Conservation (phyloP, 495 filamentous ascomycete genomes). For the Hypoxylon lienhwacheense region DNA sequence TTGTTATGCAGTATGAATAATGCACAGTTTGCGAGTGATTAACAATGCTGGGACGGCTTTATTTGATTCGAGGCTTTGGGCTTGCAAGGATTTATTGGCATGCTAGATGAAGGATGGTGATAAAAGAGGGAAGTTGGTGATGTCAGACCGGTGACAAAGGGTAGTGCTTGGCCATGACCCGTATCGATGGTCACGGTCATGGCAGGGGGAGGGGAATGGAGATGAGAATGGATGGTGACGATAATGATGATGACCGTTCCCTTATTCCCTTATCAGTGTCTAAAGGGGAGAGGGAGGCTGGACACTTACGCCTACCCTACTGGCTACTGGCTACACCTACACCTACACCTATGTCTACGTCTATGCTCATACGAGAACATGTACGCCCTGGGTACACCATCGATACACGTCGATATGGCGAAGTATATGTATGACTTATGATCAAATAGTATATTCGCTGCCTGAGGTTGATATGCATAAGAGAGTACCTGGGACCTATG, state of each 20-base stretch:
- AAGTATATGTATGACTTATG: no score
- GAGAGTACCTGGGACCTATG: background rate
- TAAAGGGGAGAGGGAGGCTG: conserved; percentile 1
- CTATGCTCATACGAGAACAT: no score
- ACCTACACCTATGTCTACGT: no score
- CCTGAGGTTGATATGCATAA: no score
- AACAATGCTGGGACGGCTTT: conserved; percentile 1
- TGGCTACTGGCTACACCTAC: no score
- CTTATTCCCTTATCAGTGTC: background rate
- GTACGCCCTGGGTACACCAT: no score
- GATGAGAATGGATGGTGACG: background rate
- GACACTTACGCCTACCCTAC: no score
- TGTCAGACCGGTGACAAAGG: conserved; percentile 15
- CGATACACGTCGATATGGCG: no score
- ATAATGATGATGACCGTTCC: no score
- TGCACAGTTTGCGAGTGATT: conserved; percentile 7
- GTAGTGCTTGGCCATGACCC: conserved; percentile 8
- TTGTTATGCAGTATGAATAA: conserved; percentile 1
- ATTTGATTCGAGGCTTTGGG: conserved; percentile 8
- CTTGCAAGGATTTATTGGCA: conserved; percentile 9
- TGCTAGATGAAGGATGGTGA: conserved; percentile 8
- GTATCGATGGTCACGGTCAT: background rate
- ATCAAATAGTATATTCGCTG: no score
- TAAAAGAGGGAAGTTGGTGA: conserved; percentile 8
- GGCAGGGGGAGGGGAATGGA: background rate